Evolutionary conservation across 2,329 filamentous ascomycete species (phyloP).

Genomic region (Phialocephala subalpina): DNA sequence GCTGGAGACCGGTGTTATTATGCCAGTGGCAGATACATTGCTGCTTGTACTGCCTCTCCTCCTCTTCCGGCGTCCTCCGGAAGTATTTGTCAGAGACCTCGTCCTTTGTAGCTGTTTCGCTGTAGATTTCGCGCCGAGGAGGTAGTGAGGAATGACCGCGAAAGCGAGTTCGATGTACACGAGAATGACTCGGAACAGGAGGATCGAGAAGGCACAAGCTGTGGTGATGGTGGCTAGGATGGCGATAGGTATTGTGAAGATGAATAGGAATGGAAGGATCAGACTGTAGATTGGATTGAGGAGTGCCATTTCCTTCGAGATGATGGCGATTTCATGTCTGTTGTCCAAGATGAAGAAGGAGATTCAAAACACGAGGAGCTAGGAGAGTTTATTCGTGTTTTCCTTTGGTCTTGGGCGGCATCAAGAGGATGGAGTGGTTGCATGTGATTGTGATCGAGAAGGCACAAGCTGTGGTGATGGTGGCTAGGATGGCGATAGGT

Average conservation of each 20-base stretch:
- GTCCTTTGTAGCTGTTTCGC: constrained; percentile 3
- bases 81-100: constrained; percentile 18
- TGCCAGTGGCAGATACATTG: constrained; percentile 45
- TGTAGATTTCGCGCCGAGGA: constrained; percentile 45
- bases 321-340: constrained; percentile 18
- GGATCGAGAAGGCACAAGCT: constrained; percentile 65
- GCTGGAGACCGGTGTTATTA: constrained; percentile 35
- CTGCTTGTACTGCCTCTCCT: constrained; percentile 43
- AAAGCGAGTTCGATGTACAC: constrained; percentile 70
- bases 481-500: constrained; percentile 59
- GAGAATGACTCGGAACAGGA: constrained; percentile 66
- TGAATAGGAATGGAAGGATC: constrained; percentile 67
- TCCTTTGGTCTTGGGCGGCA: not conserved
- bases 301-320: constrained; percentile 53
- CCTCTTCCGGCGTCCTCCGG: constrained; percentile 29
- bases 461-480: not conserved
- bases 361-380: not conserved
- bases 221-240: constrained; percentile 71
- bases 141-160: constrained; percentile 63
- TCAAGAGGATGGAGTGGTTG: not conserved
- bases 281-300: constrained; percentile 63
- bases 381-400: not conserved
- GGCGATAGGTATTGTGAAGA: constrained; percentile 69
- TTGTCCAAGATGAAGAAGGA: not conserved
- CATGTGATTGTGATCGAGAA: constrained; percentile 5